Conservation (phyloP, 352 stramenopile species). For the Thraustotheca clavata region DNA sequence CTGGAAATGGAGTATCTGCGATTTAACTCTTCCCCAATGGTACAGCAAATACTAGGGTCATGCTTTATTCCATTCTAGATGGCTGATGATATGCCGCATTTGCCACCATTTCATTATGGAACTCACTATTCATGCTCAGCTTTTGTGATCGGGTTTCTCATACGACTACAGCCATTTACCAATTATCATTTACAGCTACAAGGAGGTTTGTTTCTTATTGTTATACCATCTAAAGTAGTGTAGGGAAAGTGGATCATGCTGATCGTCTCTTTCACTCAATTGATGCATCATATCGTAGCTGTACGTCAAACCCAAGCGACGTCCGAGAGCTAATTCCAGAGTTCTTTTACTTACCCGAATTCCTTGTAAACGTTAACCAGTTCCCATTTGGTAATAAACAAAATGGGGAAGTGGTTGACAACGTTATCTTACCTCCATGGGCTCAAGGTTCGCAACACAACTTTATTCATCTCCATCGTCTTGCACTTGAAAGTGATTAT, state of each 20-base stretch:
- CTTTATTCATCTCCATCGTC: conserved; percentile 22
- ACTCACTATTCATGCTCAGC: conserved; percentile 83
- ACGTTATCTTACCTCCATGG: conserved; percentile 21
- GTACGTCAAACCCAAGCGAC: conserved; percentile 83
- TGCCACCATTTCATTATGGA: conserved; percentile 81
- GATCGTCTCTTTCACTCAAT: conserved; percentile 95
- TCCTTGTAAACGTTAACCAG: conserved; percentile 13
- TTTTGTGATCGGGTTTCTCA: conserved; percentile 85
- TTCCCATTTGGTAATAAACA: conserved; percentile 11
- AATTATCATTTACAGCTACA: conserved; percentile 42
- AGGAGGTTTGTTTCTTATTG: conserved; percentile 14
- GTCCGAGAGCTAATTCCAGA: conserved; percentile 22
- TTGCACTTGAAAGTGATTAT: conserved; percentile 30
- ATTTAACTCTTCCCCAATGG: background rate
- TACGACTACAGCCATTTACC: conserved; percentile 57
- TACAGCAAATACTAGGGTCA: conserved; percentile 23
- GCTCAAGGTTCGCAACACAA: conserved; percentile 3
- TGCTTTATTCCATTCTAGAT: background rate
- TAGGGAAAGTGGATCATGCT: conserved; percentile 88
- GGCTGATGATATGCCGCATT: conserved; percentile 32
- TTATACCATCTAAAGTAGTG: background rate
- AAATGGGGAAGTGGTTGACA: conserved; percentile 21
- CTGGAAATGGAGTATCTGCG: conserved; percentile 40
- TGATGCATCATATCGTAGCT: conserved; percentile 94
- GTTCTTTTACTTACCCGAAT: conserved; percentile 22